Conservation (phyloP, 352 stramenopile species). For the Peronospora farinosa region DNA sequence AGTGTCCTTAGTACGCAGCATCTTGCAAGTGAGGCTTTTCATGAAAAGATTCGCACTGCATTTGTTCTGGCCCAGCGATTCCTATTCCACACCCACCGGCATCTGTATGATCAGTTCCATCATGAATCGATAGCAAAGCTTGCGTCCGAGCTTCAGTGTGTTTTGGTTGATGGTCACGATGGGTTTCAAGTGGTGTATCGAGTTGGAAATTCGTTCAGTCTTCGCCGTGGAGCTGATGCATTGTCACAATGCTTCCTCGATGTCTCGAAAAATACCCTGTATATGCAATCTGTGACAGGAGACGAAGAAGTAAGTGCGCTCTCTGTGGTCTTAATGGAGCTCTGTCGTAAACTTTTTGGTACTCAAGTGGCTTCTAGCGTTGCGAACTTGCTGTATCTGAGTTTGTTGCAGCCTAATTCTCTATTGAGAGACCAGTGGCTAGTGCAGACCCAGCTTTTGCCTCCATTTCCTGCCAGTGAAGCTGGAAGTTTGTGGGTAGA, state of each 20-base stretch:
- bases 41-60: slow-evolving; percentile 20
- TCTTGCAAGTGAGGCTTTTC: slow-evolving; percentile 25
- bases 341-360: slow-evolving; percentile 53
- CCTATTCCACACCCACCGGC: slow-evolving; percentile 41
- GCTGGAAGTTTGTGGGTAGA: slow-evolving; percentile 33
- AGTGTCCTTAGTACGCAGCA: slow-evolving; percentile 36
- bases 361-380: slow-evolving; percentile 38
- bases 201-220: slow-evolving; percentile 34
- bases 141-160: slow-evolving; percentile 26
- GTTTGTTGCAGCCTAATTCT: slow-evolving; percentile 43
- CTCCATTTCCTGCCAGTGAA: slow-evolving; percentile 33
- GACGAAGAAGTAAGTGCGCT: slow-evolving; percentile 33
- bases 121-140: slow-evolving; percentile 31
- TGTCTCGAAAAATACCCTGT: slow-evolving; percentile 25
- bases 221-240: slow-evolving; percentile 22
- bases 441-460: slow-evolving; percentile 49
- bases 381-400: slow-evolving; percentile 68
- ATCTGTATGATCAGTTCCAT: slow-evolving; percentile 36
- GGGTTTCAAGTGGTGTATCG: slow-evolving; percentile 53
- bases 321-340: slow-evolving; percentile 51
- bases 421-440: slow-evolving; percentile 47
- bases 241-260: slow-evolving; percentile 47
- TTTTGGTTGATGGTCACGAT: slow-evolving; percentile 36
- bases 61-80: slow-evolving; percentile 48
- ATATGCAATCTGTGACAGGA: slow-evolving; percentile 26